A percentile compares a stretch with the other conserved stretches of the same genome.
Evolutionary conservation across 129 eudicot genomes (phyloP).

Genomic region (Logfia minima): DNA sequence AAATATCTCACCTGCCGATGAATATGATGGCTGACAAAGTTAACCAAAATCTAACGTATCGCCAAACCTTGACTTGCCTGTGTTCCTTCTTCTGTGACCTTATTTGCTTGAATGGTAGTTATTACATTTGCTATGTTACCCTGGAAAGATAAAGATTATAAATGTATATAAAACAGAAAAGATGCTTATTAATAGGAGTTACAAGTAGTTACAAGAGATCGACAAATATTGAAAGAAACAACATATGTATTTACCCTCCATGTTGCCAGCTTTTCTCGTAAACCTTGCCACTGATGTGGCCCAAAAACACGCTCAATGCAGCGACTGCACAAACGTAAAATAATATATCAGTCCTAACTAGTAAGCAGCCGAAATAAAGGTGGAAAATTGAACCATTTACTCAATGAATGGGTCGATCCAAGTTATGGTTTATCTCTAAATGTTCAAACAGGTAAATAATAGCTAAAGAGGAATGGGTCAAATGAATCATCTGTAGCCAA

Average conservation of each 20-base stretch:
- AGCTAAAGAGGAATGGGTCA: background rate
- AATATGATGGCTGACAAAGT: conserved; percentile 10
- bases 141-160: conserved; percentile 32
- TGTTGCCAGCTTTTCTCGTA: conserved; percentile 72
- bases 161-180: background rate
- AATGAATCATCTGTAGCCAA: background rate
- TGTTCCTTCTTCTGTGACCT: conserved; percentile 56
- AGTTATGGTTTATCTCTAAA: background rate
- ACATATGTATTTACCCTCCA: conserved; percentile 66
- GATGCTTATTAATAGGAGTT: background rate
- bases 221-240: background rate
- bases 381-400: background rate
- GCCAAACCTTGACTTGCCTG: conserved; percentile 59
- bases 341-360: background rate
- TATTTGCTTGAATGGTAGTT: conserved; percentile 78
- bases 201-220: background rate
- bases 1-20: conserved; percentile 16
- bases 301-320: conserved; percentile 83
- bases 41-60: conserved; percentile 41
- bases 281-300: conserved; percentile 60
- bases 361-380: background rate
- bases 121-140: conserved; percentile 70
- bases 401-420: background rate
- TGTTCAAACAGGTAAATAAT: background rate
- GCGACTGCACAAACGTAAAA: conserved; percentile 42